These are phyloP conservation scores for Scheffersomyces coipomensis DNA, from an alignment of 805 yeast species.

Conservation along the genomic window DNA sequence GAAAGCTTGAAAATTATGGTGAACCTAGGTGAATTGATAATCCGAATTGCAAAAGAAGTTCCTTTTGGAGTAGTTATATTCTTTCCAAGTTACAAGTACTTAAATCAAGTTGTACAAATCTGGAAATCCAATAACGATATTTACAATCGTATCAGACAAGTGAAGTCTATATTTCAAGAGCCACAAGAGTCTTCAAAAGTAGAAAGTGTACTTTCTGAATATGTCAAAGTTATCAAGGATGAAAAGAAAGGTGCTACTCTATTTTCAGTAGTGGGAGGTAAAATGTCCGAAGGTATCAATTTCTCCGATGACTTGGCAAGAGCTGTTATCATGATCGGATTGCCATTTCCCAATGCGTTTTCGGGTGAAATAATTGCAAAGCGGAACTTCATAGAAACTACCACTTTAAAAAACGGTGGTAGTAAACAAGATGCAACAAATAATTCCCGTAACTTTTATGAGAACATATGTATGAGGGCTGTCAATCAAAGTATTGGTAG, in stretches of 20 bases:
- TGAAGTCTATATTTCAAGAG: slow-evolving; percentile 59
- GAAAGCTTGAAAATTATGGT: slow-evolving; percentile 42
- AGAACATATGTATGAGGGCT: slow-evolving; percentile 84
- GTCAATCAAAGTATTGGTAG: slow-evolving; percentile 93
- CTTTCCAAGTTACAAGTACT: slow-evolving; percentile 80
- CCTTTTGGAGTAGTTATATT: slow-evolving; percentile 82
- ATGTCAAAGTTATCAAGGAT: slow-evolving; percentile 39
- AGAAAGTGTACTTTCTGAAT: slow-evolving; percentile 48
- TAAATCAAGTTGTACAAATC: slow-evolving; percentile 44
- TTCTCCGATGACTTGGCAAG: slow-evolving; percentile 87
- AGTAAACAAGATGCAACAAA: slow-evolving; percentile 43
- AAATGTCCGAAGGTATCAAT: slow-evolving; percentile 90
- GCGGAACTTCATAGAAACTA: slow-evolving; percentile 58
- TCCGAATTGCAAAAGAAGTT: slow-evolving; percentile 39
- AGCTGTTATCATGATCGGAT: slow-evolving; percentile 80
- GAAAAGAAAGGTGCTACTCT: slow-evolving; percentile 58
- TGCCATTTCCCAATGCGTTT: slow-evolving; percentile 84
- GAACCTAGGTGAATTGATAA: slow-evolving; percentile 50
- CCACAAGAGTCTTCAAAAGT: slow-evolving; percentile 42
- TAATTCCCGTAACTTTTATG: slow-evolving; percentile 61
- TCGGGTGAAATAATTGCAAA: slow-evolving; percentile 81
- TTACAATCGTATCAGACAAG: slow-evolving; percentile 28
- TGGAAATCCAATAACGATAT: slow-evolving; percentile 50
- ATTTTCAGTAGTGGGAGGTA: slow-evolving; percentile 89
- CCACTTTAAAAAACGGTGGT: slow-evolving; percentile 48